Evolutionary conservation across 2,329 filamentous ascomycete species (phyloP).

Genomic region (Paraconiothyrium sp.): DNA sequence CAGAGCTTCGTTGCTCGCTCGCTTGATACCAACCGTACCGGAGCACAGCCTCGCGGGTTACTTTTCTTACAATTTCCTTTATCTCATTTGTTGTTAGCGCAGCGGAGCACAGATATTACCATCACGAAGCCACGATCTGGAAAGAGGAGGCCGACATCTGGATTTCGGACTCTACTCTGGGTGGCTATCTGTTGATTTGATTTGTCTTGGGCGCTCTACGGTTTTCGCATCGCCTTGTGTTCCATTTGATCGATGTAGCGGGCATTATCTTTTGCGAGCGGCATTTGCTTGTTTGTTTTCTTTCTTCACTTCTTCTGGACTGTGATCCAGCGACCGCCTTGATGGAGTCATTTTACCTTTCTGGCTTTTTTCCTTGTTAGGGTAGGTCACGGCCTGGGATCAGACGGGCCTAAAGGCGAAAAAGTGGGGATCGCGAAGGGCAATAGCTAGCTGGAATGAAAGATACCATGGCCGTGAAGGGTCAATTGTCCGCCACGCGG

Average conservation of each 20-base stretch:
- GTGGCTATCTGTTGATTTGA: slow-evolving; percentile 33
- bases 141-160: slow-evolving; percentile 10
- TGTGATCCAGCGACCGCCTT: neutral
- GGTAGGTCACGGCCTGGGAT: slow-evolving; percentile 1
- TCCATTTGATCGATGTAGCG: slow-evolving; percentile 1
- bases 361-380: neutral
- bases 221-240: neutral
- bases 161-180: slow-evolving; percentile 18
- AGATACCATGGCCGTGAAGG: slow-evolving; percentile 12
- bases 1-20: slow-evolving; percentile 16
- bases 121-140: slow-evolving; percentile 8
- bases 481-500: neutral
- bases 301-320: neutral
- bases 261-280: neutral
- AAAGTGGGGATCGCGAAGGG: neutral
- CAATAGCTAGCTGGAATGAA: neutral
- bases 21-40: slow-evolving; percentile 13
- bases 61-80: slow-evolving; percentile 1
- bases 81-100: neutral
- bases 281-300: neutral
- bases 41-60: neutral
- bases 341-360: slow-evolving; percentile 2
- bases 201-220: slow-evolving; percentile 8
- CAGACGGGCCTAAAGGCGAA: neutral
- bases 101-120: too few species aligned